phyloP scores from a whole-genome alignment of 169 alveolate genomes.

The Plasmodium vivax region DNA sequence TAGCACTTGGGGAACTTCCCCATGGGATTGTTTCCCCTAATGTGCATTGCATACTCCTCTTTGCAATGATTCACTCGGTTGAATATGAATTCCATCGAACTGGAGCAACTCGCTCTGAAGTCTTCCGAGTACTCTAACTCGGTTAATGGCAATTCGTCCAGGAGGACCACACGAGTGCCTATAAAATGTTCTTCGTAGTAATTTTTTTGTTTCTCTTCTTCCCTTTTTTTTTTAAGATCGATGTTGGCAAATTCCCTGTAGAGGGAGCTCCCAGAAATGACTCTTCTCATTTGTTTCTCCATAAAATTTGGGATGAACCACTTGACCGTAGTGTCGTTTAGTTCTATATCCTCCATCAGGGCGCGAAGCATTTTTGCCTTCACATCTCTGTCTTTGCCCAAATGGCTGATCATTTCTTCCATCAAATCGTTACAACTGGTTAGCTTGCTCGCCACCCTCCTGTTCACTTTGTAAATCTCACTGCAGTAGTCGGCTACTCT shows the following conservation, averaged over 20 bases:
- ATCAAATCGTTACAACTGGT: background rate
- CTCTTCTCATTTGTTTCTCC: background rate
- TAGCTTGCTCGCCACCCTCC: background rate
- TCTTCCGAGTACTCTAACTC: slow-evolving; percentile 71
- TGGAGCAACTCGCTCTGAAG: slow-evolving; percentile 33
- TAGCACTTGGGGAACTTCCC: slow-evolving; percentile 2
- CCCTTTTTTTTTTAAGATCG: slow-evolving; percentile 44
- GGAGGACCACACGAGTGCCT: slow-evolving; percentile 40
- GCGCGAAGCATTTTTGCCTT: background rate
- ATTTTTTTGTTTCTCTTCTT: slow-evolving; percentile 42
- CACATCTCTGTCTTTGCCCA: slow-evolving; percentile 17
- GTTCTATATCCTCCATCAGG: slow-evolving; percentile 1
- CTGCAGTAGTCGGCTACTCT: slow-evolving; percentile 7
- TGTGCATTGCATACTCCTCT: slow-evolving; percentile 10
- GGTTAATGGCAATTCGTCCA: slow-evolving; percentile 68
- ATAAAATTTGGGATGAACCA: slow-evolving; percentile 6
- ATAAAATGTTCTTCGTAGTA: slow-evolving; percentile 66
- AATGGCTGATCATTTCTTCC: background rate
- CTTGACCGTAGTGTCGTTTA: background rate
- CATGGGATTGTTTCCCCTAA: background rate
- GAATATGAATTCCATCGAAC: slow-evolving; percentile 51
- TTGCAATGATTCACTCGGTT: slow-evolving; percentile 54
- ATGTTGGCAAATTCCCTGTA: slow-evolving; percentile 38
- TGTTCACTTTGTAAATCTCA: slow-evolving; percentile 50
- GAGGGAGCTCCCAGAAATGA: background rate